Percentiles rank a stretch among this genome's conserved stretches.
Conservation (phyloP, 1,139 yeast genomes). For the Blastobotrys persicus region DNA sequence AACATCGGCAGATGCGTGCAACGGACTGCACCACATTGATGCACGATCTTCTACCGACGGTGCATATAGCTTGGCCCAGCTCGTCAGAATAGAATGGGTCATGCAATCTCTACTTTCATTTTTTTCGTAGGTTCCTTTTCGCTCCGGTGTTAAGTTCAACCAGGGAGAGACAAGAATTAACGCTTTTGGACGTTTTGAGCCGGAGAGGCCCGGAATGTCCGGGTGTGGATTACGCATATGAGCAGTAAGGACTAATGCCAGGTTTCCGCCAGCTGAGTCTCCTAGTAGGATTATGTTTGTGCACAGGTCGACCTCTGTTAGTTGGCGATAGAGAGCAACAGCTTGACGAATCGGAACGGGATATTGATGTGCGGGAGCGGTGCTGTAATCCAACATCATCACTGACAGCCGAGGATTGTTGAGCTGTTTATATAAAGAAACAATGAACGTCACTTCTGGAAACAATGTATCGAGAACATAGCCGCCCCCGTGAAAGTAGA, state of each 20-base stretch:
- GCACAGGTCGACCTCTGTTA: constrained; percentile 37
- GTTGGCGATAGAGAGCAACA: constrained; percentile 35
- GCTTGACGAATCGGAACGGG: constrained; percentile 45
- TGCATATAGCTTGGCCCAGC: constrained; percentile 6
- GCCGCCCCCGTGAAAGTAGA: constrained; percentile 46
- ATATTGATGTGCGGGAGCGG: constrained; percentile 37
- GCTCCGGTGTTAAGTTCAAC: constrained; percentile 36
- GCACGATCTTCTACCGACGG: constrained; percentile 1
- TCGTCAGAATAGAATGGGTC: neutral
- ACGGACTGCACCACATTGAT: constrained; percentile 9
- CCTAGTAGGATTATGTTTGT: constrained; percentile 42
- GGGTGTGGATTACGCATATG: constrained; percentile 41
- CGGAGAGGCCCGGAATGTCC: constrained; percentile 15
- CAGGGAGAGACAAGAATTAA: constrained; percentile 45
- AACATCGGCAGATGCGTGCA: neutral
- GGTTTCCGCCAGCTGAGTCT: constrained; percentile 49
- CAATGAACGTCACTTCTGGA: constrained; percentile 31
- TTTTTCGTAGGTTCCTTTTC: constrained; percentile 4
- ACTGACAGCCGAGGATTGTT: constrained; percentile 32
- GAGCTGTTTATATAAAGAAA: constrained; percentile 42
- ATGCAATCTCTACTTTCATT: constrained; percentile 5
- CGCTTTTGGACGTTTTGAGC: constrained; percentile 37
- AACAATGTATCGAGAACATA: constrained; percentile 38
- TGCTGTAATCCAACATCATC: constrained; percentile 42
- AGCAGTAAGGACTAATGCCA: constrained; percentile 39